These are phyloP conservation scores for Colletotrichum zoysiae DNA, from an alignment of 2,329 filamentous ascomycete species.

Conservation along the genomic window DNA sequence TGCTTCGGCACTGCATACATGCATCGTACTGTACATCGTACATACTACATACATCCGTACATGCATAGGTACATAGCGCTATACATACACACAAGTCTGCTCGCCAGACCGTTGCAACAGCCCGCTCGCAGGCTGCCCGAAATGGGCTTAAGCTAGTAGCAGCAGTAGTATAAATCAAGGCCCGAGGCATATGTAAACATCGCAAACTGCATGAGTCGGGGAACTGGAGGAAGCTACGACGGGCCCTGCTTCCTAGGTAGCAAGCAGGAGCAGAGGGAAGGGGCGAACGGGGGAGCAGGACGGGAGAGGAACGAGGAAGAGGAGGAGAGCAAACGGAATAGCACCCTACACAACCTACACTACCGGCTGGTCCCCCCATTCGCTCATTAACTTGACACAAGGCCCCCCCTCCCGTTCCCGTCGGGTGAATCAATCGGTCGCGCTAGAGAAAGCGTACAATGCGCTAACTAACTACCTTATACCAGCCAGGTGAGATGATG, in stretches of 20 bases:
- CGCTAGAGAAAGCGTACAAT: conserved; percentile 8
- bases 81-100: not conserved
- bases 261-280: not conserved
- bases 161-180: not conserved
- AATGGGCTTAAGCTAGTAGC: conserved; percentile 1
- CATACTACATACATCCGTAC: too few relatives aligned
- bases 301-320: too few relatives aligned
- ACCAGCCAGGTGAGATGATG: too few relatives aligned
- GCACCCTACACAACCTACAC: conserved; percentile 27
- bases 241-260: not conserved
- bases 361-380: conserved; percentile 22
- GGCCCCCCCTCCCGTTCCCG: conserved; percentile 7
- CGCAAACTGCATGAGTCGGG: conserved; percentile 14
- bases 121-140: conserved; percentile 12
- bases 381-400: conserved; percentile 34
- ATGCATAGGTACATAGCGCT: too few relatives aligned
- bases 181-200: conserved; percentile 3
- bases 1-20: not conserved
- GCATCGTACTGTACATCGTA: too few relatives aligned
- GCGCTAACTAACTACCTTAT: not conserved
- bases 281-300: not conserved
- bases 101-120: conserved; percentile 2
- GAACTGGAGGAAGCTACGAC: not conserved
- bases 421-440: conserved; percentile 28
- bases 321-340: not conserved